Conservation (phyloP, 1,284 basidiomycete genomes). For the Takashimella tepidaria region DNA sequence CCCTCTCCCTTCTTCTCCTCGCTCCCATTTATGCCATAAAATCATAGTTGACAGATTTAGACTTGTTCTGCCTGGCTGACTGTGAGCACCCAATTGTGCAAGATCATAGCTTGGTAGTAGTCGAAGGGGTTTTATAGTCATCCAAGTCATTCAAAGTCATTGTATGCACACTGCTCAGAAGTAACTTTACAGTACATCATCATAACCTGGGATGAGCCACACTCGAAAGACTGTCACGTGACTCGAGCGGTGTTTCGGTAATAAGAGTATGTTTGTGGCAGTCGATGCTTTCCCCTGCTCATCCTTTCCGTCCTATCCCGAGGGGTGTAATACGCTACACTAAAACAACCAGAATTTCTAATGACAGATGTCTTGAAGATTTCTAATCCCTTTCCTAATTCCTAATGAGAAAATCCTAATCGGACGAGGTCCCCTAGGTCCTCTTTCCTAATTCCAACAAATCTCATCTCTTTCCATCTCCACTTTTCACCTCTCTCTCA, state of each 20-base stretch:
- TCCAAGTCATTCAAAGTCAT: conserved; percentile 13
- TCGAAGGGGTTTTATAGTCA: conserved; percentile 9
- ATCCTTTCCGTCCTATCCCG: no score
- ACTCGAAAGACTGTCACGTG: no score
- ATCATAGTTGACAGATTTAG: neutral
- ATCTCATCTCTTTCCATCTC: neutral
- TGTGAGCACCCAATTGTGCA: neutral
- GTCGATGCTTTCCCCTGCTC: no score
- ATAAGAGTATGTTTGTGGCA: no score
- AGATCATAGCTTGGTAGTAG: conserved; percentile 5
- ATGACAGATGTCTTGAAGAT: no score
- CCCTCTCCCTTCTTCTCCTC: neutral
- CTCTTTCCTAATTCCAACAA: neutral
- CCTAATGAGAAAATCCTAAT: no score
- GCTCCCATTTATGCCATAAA: neutral
- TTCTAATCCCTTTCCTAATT: no score
- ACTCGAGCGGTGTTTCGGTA: no score
- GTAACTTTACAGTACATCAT: neutral
- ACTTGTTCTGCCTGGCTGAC: neutral
- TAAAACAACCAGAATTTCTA: no score
- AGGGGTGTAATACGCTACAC: no score
- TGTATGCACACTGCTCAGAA: conserved; percentile 22
- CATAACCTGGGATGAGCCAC: no score
- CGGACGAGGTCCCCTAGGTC: no score
- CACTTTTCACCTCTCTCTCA: conserved; percentile 5